A percentile compares a stretch with the other conserved stretches of the same genome.
phyloP scores from a whole-genome alignment of 345 rosid genomes.

The Carallia brachiata region DNA sequence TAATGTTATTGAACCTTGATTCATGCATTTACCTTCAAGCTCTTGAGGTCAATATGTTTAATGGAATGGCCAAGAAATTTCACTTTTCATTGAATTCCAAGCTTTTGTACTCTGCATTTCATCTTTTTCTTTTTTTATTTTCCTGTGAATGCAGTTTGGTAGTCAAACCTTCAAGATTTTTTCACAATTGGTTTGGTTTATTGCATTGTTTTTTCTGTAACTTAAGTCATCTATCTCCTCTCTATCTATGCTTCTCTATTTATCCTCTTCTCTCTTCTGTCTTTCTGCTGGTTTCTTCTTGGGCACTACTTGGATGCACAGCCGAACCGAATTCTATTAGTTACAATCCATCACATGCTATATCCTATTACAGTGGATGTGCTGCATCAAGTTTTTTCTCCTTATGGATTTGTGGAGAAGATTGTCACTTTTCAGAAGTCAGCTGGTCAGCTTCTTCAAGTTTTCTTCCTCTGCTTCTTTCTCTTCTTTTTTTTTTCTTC shows the following conservation, averaged over 20 bases:
- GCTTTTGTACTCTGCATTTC: background rate
- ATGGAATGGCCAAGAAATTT: too few relatives aligned
- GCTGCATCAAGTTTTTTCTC: conserved; percentile 93
- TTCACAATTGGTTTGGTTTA: too few relatives aligned
- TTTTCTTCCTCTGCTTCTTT: conserved; percentile 9
- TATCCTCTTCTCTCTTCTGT: conserved; percentile 51
- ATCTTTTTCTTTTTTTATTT: conserved; percentile 21
- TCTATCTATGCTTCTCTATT: conserved; percentile 48
- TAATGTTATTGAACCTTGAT: too few relatives aligned
- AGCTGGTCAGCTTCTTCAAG: conserved; percentile 67
- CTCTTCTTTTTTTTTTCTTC: background rate
- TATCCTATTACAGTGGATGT: conserved; percentile 95
- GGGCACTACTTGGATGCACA: conserved; percentile 61
- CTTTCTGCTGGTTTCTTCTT: conserved; percentile 48
- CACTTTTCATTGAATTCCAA: too few relatives aligned
- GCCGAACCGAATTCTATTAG: conserved; percentile 93
- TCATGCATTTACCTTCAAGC: too few relatives aligned
- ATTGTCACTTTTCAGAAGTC: conserved; percentile 98
- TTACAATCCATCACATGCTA: conserved; percentile 91
- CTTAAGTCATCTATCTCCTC: conserved; percentile 12
- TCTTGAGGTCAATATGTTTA: too few relatives aligned
- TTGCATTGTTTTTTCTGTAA: too few relatives aligned
- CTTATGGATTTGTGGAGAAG: conserved; percentile 92
- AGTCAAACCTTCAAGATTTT: too few relatives aligned
- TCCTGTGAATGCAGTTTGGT: conserved; percentile 7